phyloP scores from a whole-genome alignment of 2,329 filamentous ascomycete species.

The Neodidymelliopsis sp. region DNA sequence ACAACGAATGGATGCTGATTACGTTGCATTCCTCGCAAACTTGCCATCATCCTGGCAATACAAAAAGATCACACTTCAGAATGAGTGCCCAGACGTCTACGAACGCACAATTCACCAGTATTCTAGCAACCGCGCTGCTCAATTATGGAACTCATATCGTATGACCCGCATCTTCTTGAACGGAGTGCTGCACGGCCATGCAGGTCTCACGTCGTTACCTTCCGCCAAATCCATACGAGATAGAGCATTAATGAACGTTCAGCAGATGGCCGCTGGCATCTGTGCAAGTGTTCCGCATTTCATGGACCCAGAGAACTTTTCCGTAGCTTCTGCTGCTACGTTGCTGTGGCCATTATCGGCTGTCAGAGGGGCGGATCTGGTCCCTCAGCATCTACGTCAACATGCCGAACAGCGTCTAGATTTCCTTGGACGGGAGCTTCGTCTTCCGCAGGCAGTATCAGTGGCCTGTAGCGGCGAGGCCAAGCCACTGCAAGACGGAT shows the following conservation, averaged over 20 bases:
- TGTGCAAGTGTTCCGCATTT: constrained; percentile 22
- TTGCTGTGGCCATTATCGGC: constrained; percentile 20
- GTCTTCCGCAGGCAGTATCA: constrained; percentile 20
- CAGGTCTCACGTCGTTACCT: too few relatives aligned
- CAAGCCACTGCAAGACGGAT: constrained; percentile 19
- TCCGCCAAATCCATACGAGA: background rate
- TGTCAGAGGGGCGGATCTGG: constrained; percentile 5
- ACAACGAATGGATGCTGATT: constrained; percentile 12
- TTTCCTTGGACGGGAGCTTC: constrained; percentile 10
- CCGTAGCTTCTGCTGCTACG: constrained; percentile 10
- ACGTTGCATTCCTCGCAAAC: background rate
- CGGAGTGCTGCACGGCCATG: constrained; percentile 13
- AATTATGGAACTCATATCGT: constrained; percentile 28
- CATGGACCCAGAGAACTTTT: background rate
- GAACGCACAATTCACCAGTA: constrained; percentile 14
- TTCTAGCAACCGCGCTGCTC: constrained; percentile 14
- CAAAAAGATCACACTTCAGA: background rate
- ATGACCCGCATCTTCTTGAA: constrained; percentile 29
- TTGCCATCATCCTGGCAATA: constrained; percentile 14
- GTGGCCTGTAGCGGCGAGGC: constrained; percentile 6
- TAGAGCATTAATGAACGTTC: background rate
- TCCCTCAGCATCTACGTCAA: constrained; percentile 1
- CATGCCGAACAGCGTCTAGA: constrained; percentile 15
- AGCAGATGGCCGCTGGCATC: constrained; percentile 17
- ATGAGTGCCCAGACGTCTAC: background rate